A percentile compares a stretch with the other conserved stretches of the same genome.
Conservation (phyloP, 2,329 filamentous ascomycete genomes). For the Fusarium sp. region DNA sequence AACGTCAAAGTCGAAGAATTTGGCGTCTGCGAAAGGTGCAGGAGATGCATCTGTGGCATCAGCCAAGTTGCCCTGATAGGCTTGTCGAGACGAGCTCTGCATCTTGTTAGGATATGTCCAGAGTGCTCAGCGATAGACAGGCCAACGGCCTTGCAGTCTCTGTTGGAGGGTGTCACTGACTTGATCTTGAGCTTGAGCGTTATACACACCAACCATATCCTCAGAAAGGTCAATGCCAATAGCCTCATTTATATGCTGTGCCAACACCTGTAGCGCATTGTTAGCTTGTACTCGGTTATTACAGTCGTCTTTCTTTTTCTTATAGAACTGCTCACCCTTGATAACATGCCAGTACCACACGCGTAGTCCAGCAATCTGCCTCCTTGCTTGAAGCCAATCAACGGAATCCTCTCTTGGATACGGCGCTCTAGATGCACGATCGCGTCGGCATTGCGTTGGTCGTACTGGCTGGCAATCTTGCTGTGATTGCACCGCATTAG, state of each 20-base stretch:
- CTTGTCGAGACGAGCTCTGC: slow-evolving; percentile 60
- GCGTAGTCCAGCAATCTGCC: slow-evolving; percentile 78
- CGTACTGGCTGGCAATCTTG: slow-evolving; percentile 52
- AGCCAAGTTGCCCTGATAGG: slow-evolving; percentile 68
- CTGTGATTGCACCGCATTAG: slow-evolving; percentile 40
- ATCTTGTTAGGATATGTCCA: slow-evolving; percentile 14
- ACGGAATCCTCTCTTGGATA: slow-evolving; percentile 64
- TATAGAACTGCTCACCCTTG: slow-evolving; percentile 60
- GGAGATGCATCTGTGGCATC: slow-evolving; percentile 59
- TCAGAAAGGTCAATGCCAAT: slow-evolving; percentile 77
- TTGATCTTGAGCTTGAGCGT: slow-evolving; percentile 66
- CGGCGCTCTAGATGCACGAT: slow-evolving; percentile 65
- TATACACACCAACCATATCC: slow-evolving; percentile 77
- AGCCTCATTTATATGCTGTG: slow-evolving; percentile 59
- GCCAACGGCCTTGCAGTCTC: not conserved
- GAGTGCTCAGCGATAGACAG: not conserved
- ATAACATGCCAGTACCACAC: slow-evolving; percentile 76
- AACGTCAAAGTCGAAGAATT: slow-evolving; percentile 77
- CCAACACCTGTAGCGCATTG: slow-evolving; percentile 35
- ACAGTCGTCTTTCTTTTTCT: not conserved
- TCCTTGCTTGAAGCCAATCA: slow-evolving; percentile 65
- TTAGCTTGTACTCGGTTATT: slow-evolving; percentile 1
- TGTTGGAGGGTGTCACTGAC: slow-evolving; percentile 47
- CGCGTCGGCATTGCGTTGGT: slow-evolving; percentile 65
- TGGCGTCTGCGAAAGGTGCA: slow-evolving; percentile 65